phyloP scores from a whole-genome alignment of 768 basidiomycete species.

The Coprinopsis cinerea region DNA sequence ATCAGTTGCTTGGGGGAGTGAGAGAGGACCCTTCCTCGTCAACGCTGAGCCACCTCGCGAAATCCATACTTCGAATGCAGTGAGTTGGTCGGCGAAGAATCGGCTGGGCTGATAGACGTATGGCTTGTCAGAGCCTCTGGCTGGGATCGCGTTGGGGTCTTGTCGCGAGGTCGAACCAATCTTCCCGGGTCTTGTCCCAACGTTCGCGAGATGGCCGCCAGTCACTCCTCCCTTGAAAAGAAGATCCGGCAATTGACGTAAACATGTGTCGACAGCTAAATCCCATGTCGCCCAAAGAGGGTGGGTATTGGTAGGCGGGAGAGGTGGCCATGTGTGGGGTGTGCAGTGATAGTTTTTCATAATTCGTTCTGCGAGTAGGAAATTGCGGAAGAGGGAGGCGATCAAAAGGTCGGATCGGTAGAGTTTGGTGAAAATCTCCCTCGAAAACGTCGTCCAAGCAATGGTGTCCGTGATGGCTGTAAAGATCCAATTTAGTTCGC shows the following conservation, averaged over 20 bases:
- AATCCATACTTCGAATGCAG: conserved; percentile 98
- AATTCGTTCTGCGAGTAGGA: conserved; percentile 92
- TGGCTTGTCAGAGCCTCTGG: conserved; percentile 35
- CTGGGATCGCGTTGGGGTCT: conserved; percentile 19
- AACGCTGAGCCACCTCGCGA: conserved; percentile 86
- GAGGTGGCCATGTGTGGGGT: conserved; percentile 85
- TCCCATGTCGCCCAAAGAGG: conserved; percentile 98
- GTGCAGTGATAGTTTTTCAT: conserved; percentile 99
- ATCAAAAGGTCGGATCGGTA: conserved; percentile 95
- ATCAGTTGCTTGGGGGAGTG: conserved; percentile 42
- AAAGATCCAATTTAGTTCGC: conserved; percentile 99
- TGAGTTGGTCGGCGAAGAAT: conserved; percentile 95
- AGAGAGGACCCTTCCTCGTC: conserved; percentile 69
- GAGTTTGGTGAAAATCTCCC: conserved; percentile 87
- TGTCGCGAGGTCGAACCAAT: conserved; percentile 28
- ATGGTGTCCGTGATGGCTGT: conserved; percentile 99
- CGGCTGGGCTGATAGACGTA: conserved; percentile 79
- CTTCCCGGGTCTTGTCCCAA: conserved; percentile 34
- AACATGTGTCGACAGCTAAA: conserved; percentile 88
- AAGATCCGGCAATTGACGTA: conserved; percentile 88
- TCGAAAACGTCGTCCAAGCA: conserved; percentile 96
- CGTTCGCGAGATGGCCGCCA: conserved; percentile 16
- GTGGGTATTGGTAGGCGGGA: conserved; percentile 96
- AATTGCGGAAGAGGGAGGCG: conserved; percentile 95
- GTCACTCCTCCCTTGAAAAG: conserved; percentile 32